Conservation (phyloP, 768 basidiomycete species). For the Sarcomyxa edulis region DNA sequence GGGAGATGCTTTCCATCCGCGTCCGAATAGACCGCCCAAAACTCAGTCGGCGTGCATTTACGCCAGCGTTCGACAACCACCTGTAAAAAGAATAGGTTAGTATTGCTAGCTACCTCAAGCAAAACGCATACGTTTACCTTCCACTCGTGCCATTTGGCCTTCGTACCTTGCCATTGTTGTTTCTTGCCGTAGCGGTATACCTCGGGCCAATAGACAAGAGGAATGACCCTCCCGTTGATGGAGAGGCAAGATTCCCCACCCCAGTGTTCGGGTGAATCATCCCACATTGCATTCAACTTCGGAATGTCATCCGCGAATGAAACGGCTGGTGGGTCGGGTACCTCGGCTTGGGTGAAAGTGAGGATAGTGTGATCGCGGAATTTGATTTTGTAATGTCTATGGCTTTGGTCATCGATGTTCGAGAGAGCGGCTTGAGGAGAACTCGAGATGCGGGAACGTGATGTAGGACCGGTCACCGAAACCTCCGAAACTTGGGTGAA, state of each 20-base stretch:
- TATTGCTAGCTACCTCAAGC: background rate
- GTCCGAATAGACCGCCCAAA: slow-evolving; percentile 13
- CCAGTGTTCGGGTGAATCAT: slow-evolving; percentile 18
- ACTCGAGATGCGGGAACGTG: too few relatives aligned
- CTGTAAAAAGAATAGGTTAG: slow-evolving; percentile 6
- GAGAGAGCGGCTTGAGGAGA: too few relatives aligned
- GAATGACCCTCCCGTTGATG: slow-evolving; percentile 15
- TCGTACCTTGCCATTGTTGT: slow-evolving; percentile 18
- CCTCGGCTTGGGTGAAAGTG: too few relatives aligned
- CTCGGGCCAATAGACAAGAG: slow-evolving; percentile 17
- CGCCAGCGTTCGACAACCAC: slow-evolving; percentile 12
- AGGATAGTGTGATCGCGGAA: too few relatives aligned
- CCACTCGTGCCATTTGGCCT: slow-evolving; percentile 19
- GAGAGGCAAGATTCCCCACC: slow-evolving; percentile 11
- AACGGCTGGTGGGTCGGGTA: slow-evolving; percentile 17
- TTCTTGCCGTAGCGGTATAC: slow-evolving; percentile 16
- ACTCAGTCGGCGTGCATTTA: slow-evolving; percentile 8
- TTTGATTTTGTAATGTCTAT: too few relatives aligned
- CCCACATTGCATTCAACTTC: slow-evolving; percentile 20
- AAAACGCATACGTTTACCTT: slow-evolving; percentile 11
- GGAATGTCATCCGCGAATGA: slow-evolving; percentile 16
- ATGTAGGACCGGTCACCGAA: too few relatives aligned
- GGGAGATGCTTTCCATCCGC: slow-evolving; percentile 7
- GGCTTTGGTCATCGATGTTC: too few relatives aligned
- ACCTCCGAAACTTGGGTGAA: too few relatives aligned